Evolutionary conservation across 768 basidiomycete genomes (phyloP), one percentile per base, ranked within the genome.

Genomic region (Xanthoconium purpureum): DNA sequence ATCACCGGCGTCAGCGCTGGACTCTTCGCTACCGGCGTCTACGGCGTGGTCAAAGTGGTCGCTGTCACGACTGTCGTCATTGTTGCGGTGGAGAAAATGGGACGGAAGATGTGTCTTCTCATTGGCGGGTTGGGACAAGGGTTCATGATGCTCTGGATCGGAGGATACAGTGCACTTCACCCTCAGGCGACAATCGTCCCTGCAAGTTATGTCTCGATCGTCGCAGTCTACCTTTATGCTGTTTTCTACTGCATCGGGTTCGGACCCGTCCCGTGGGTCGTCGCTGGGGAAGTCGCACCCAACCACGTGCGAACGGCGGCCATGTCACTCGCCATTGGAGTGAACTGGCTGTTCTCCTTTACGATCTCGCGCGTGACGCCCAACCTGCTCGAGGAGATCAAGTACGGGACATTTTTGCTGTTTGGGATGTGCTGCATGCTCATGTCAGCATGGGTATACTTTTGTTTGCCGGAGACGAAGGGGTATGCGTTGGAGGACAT

Each of bases 1-100:
- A 75, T 82, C 24, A 72, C 69, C 1, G 76, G 78, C 5, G 76
- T 71, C 28, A 73, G 62, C 8, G 67, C 78, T 5, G 75, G 71
- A 17, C 69, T 84, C 8, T 75, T 83, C 38, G 81, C 82, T 4
- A 82, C 82, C 6, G 82, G 82, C 57, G 60, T 69, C 56, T 74
- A 72, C 49, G 70, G 74, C 32, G 52, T 73, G 44, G 70, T 73
- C 37, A 73, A 82, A 70, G 74, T 78, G 20, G 58, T 81, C 45
- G 63, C 74, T 6, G 79, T 80, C 28, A 66, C 60, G 14, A 59
- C 72, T 17, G 72, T 74, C 7, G 73, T 82, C 36, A 55, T 72
- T 1, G 75, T 81, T 52, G 80, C 76, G n/a, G 74, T 82, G 5
- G 81, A 83, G 58, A 58, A 69, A 35, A 52, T 77, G 37, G 82